A percentile compares a stretch with the other conserved stretches of the same genome.
These are phyloP conservation scores for Cladosporium sphaerospermum DNA, from an alignment of 2,329 filamentous ascomycete species.

Conservation along the genomic window DNA sequence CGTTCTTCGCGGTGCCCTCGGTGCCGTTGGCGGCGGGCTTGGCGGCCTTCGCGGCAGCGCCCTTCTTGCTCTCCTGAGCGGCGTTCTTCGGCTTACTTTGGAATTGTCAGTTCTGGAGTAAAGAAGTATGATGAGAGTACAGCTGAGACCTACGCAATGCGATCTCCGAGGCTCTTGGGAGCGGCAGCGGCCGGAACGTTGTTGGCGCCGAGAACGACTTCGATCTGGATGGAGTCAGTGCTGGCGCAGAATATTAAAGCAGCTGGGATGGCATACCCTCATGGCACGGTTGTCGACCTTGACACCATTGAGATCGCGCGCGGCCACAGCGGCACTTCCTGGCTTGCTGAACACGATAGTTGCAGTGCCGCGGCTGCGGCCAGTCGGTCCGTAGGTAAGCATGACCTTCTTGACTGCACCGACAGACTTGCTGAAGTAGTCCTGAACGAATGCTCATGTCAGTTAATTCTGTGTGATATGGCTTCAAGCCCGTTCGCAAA, in stretches of 20 bases:
- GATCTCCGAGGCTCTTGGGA: slow-evolving; percentile 74
- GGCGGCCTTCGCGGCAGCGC: slow-evolving; percentile 61
- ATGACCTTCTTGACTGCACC: slow-evolving; percentile 87
- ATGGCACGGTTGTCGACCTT: slow-evolving; percentile 85
- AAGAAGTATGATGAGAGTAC: too few relatives aligned
- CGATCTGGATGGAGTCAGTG: slow-evolving; percentile 56
- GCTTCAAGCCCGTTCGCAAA: slow-evolving; percentile 1
- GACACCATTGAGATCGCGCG: slow-evolving; percentile 76
- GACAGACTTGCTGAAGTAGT: slow-evolving; percentile 86
- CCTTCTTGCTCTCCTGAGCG: slow-evolving; percentile 52
- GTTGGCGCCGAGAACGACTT: slow-evolving; percentile 78
- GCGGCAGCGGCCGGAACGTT: slow-evolving; percentile 61
- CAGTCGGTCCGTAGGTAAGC: slow-evolving; percentile 87
- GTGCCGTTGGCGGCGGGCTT: slow-evolving; percentile 42
- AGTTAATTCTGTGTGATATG: slow-evolving; percentile 43
- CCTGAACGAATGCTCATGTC: slow-evolving; percentile 62
- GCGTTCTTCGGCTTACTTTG: slow-evolving; percentile 29
- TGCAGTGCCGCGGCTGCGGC: slow-evolving; percentile 84
- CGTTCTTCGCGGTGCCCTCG: slow-evolving; percentile 44
- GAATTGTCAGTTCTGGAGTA: slow-evolving; percentile 14
- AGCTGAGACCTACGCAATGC: slow-evolving; percentile 60
- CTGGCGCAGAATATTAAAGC: background rate
- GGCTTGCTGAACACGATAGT: slow-evolving; percentile 79
- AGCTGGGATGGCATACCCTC: slow-evolving; percentile 56
- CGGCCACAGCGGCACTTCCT: slow-evolving; percentile 78